Conservation (phyloP, 148 eudicot species). For the Diospyros lotus region DNA sequence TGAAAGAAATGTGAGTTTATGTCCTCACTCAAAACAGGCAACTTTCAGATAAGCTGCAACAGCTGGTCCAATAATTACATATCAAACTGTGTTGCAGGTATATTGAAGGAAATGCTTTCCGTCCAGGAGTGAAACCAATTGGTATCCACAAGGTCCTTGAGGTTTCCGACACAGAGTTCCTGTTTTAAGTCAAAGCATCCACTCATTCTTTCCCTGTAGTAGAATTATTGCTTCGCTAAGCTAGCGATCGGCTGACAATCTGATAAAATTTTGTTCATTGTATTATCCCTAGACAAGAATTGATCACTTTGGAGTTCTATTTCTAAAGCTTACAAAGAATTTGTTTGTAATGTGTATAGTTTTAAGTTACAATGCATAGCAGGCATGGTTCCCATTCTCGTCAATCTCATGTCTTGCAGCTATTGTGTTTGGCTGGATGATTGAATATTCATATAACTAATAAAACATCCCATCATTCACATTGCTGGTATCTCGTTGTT, state of each 20-base stretch:
- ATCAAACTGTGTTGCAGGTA: conserved; percentile 48
- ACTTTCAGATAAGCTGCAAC: neutral
- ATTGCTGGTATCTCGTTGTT: neutral
- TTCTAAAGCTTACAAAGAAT: conserved; percentile 4
- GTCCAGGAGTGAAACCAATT: conserved; percentile 79
- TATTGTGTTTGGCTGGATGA: neutral
- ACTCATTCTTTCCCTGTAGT: neutral
- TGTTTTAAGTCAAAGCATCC: conserved; percentile 36
- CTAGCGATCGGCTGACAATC: neutral
- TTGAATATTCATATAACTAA: neutral
- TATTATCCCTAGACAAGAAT: neutral
- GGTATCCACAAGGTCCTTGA: conserved; percentile 93
- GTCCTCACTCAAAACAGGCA: neutral
- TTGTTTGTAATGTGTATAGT: neutral
- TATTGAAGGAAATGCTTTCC: conserved; percentile 84
- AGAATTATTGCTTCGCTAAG: neutral
- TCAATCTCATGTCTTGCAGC: neutral
- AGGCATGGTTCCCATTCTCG: neutral
- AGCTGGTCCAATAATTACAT: neutral
- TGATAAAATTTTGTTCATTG: neutral
- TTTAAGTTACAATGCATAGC: conserved; percentile 13
- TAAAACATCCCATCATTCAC: neutral
- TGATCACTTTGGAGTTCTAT: neutral
- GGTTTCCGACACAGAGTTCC: conserved; percentile 72
- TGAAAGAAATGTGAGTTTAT: conserved; percentile 83